A percentile compares a stretch with the other conserved stretches of the same genome.
Evolutionary conservation across 2,329 filamentous ascomycete species (phyloP).

Genomic region (Chaetomium sp.): DNA sequence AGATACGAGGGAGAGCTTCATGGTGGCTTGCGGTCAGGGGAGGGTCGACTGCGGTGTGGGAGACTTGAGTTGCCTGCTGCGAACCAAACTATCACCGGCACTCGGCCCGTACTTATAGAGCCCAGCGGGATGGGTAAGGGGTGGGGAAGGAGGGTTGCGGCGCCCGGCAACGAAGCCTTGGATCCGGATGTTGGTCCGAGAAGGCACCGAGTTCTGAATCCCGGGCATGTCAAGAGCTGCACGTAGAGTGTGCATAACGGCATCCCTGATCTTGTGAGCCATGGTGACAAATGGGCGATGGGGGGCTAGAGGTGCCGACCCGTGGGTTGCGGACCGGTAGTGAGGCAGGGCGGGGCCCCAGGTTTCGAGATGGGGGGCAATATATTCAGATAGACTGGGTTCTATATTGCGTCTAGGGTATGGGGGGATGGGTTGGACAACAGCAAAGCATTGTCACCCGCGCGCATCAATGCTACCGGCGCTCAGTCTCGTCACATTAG

Average conservation of each 20-base stretch:
- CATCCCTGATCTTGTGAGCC: conserved; percentile 30
- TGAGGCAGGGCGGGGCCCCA: conserved; percentile 36
- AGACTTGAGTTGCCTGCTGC: conserved; percentile 18
- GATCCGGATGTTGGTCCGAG: conserved; percentile 31
- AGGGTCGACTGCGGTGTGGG: neutral
- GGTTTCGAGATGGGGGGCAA: conserved; percentile 32
- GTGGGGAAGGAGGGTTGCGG: neutral
- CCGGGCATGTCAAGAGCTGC: conserved; percentile 31
- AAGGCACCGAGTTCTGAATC: conserved; percentile 32
- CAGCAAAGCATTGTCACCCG: conserved; percentile 26
- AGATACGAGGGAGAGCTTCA: conserved; percentile 44
- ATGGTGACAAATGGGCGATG: conserved; percentile 25
- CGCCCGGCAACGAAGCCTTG: conserved; percentile 17
- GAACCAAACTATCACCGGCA: neutral
- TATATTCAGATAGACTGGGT: conserved; percentile 37
- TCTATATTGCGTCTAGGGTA: conserved; percentile 33
- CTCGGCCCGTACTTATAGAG: conserved; percentile 26
- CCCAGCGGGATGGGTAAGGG: neutral
- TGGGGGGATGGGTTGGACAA: conserved; percentile 26
- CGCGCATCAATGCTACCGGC: conserved; percentile 30
- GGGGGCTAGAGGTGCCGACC: conserved; percentile 24
- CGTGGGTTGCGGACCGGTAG: conserved; percentile 33
- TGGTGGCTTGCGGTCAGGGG: conserved; percentile 31
- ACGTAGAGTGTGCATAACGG: conserved; percentile 32
- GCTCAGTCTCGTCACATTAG: conserved; percentile 32